Base-by-base conservation (phyloP, 2,329 filamentous ascomycete species). In the Ceratocystis variospora region DNA sequence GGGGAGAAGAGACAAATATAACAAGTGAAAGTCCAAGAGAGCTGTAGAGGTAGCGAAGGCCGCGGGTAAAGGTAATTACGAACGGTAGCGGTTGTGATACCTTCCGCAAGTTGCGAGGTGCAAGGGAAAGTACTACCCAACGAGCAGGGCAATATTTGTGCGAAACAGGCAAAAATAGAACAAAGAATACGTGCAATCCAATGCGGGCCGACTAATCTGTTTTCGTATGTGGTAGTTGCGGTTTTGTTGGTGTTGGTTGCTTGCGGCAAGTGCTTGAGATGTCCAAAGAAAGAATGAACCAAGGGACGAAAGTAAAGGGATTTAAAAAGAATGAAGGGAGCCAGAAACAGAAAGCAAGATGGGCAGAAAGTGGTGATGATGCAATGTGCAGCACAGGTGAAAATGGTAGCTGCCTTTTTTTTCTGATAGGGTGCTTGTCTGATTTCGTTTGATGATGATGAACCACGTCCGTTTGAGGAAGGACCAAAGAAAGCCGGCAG, bases 71-170 rank as follows among this genome's bases (percentile, higher is more conserved):
- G 33, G 33, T 5, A 44, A 25, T 33, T 19, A 62, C 59, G 8
- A 41, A 37, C 28, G 33, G 59, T 41, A 44, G 59, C 33, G 33
- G 15, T 62, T 62, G 59, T 62, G 33, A 62, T 62, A 62, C 59
- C 59, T 44, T 45, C 33, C 41, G 31, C 25, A 22, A 44, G 15
- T 62, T 41, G 19, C 37, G 41, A 28, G 22, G 6, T 31, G 19
- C 37, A 15, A 62, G 41, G 22, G 41, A 44, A 62, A 19, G 19
- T 45, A 12, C 59, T n/a, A 41, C 37, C 37, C 33, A 41, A 62
- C 28, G 41, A 31, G 44, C 12, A 62, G 17, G 22, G n/a, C 8
- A 62, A 41, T 25, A 62, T 12, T 41, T 41, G 37, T 3, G 41
- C 31, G 46, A 17, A 50, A 41, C 10, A 6, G 46, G n/a, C 46